Evolutionary conservation across 2,329 filamentous ascomycete species (phyloP).

Genomic region (Rutstroemia sp.): DNA sequence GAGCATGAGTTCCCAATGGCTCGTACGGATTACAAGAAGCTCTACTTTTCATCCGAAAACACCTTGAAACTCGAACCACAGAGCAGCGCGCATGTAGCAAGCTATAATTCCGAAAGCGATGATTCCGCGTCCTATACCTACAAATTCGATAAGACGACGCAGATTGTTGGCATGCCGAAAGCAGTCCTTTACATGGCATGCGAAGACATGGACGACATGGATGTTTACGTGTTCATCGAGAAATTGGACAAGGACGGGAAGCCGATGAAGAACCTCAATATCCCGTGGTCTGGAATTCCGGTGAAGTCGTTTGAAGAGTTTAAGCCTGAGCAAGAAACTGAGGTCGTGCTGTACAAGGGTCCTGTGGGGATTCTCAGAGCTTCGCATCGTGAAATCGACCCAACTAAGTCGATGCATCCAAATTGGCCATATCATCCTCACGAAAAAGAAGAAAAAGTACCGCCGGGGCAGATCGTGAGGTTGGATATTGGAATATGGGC

Average conservation of each 20-base stretch:
- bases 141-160: conserved; percentile 33
- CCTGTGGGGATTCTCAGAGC: conserved; percentile 12
- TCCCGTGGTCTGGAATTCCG: conserved; percentile 28
- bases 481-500: conserved; percentile 15
- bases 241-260: conserved; percentile 38
- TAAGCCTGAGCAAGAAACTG: background rate
- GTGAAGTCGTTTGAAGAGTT: conserved; percentile 5
- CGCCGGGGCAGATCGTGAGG: conserved; percentile 11
- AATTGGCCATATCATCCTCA: conserved; percentile 12
- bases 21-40: background rate
- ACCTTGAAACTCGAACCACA: background rate
- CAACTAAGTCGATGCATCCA: background rate
- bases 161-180: conserved; percentile 40
- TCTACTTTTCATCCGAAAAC: background rate
- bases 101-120: too few species aligned
- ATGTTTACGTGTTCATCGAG: conserved; percentile 36
- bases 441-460: conserved; percentile 7
- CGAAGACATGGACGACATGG: conserved; percentile 36
- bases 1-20: conserved; percentile 13
- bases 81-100: too few species aligned
- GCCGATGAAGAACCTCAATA: conserved; percentile 35
- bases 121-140: too few species aligned
- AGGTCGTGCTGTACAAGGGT: conserved; percentile 8
- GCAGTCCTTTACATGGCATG: conserved; percentile 39
- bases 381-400: conserved; percentile 10